A percentile compares a stretch with the other conserved stretches of the same genome.
Conservation (phyloP, 495 filamentous ascomycete genomes). For the Aspergillus diversus region DNA sequence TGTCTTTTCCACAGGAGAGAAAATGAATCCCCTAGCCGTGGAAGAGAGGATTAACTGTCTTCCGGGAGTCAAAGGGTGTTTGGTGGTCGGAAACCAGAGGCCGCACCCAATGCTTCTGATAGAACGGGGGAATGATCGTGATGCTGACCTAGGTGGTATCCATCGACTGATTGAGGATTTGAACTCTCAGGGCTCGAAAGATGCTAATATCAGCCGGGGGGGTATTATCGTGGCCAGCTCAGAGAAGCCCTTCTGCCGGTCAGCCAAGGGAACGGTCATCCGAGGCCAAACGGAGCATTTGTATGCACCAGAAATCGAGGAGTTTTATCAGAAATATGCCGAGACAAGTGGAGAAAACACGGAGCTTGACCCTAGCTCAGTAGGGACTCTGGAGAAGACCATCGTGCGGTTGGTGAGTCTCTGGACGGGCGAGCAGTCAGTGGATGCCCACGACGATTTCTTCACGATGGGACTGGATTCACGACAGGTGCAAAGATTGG, state of each 20-base stretch:
- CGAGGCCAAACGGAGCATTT: constrained; percentile 47
- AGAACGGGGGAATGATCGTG: constrained; percentile 38
- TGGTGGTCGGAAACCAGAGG: constrained; percentile 52
- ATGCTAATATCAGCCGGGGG: constrained; percentile 41
- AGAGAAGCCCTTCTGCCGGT: constrained; percentile 53
- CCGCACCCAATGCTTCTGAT: constrained; percentile 52
- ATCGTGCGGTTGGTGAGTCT: background rate
- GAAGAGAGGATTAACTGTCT: constrained; percentile 49
- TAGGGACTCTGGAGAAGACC: background rate
- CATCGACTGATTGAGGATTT: constrained; percentile 52
- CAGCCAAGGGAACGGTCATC: constrained; percentile 61
- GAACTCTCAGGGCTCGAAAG: constrained; percentile 41
- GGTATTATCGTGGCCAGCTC: constrained; percentile 41
- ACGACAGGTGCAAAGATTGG: constrained; percentile 16
- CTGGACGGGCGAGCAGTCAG: background rate
- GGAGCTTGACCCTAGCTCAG: constrained; percentile 5
- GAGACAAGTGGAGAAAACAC: background rate
- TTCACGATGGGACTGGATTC: constrained; percentile 20
- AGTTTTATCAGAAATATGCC: constrained; percentile 38
- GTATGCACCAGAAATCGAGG: constrained; percentile 58
- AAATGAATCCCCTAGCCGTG: constrained; percentile 58
- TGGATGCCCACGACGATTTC: constrained; percentile 15
- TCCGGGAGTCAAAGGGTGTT: constrained; percentile 46
- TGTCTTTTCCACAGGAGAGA: constrained; percentile 64
- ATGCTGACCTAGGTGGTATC: constrained; percentile 28